Percentiles rank a stretch among this genome's conserved stretches.
Evolutionary conservation across 2,329 filamentous ascomycete genomes (phyloP).

Genomic region (Colletotrichum magnum): DNA sequence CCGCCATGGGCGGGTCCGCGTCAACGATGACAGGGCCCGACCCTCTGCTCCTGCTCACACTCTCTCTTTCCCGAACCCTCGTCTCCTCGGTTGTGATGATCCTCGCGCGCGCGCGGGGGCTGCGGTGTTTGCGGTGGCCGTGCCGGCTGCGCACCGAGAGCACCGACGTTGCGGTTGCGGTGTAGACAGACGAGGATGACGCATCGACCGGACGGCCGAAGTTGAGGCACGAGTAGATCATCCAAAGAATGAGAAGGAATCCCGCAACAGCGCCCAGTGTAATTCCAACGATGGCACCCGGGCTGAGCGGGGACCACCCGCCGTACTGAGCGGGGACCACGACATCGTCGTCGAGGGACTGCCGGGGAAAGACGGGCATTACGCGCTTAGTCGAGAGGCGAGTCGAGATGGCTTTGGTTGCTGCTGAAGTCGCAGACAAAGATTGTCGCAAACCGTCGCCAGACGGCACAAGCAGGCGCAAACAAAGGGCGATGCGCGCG

Average conservation of each 20-base stretch:
- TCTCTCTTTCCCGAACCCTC: slow-evolving; percentile 43
- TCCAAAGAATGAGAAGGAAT: slow-evolving; percentile 66
- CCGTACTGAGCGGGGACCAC: slow-evolving; percentile 55
- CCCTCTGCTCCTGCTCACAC: slow-evolving; percentile 31
- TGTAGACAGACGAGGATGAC: slow-evolving; percentile 40
- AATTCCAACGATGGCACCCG: slow-evolving; percentile 60
- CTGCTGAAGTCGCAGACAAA: slow-evolving; percentile 4
- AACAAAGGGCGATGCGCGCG: neutral
- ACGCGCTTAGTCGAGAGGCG: slow-evolving; percentile 5
- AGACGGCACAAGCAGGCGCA: slow-evolving; percentile 4
- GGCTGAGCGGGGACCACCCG: slow-evolving; percentile 51
- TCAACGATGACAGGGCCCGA: slow-evolving; percentile 46
- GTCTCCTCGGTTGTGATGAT: slow-evolving; percentile 50
- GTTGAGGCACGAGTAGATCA: slow-evolving; percentile 65
- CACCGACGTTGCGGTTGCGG: slow-evolving; percentile 43
- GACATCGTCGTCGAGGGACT: slow-evolving; percentile 41
- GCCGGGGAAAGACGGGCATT: slow-evolving; percentile 36
- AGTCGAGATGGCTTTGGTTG: neutral
- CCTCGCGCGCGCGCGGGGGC: slow-evolving; percentile 35
- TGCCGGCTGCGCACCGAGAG: slow-evolving; percentile 41
- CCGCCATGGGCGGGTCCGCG: slow-evolving; percentile 43
- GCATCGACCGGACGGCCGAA: slow-evolving; percentile 52
- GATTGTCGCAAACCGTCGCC: slow-evolving; percentile 14
- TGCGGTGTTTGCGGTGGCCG: slow-evolving; percentile 33
- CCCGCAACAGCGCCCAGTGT: slow-evolving; percentile 62